phyloP scores from a whole-genome alignment of 257 asterid species.

The Asclepias syriaca region DNA sequence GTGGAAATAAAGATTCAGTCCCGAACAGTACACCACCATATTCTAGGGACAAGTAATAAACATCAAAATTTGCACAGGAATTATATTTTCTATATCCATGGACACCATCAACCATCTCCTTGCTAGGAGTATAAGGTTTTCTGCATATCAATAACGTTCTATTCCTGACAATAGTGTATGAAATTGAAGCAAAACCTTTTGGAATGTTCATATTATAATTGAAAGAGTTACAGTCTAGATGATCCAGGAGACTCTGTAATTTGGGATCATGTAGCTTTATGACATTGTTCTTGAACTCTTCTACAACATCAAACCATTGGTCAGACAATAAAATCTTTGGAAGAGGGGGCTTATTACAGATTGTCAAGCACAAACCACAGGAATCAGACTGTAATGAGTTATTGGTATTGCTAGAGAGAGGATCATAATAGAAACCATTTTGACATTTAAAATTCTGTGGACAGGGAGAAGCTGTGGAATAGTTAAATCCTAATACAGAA shows the following conservation, averaged over 20 bases:
- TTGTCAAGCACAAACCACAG: conserved; percentile 35
- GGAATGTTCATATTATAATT: background rate
- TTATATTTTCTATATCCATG: background rate
- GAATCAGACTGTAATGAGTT: background rate
- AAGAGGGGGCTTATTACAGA: background rate
- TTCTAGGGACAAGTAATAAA: background rate
- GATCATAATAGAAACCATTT: background rate
- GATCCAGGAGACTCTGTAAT: background rate
- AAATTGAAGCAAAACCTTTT: conserved; percentile 16
- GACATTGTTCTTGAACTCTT: background rate
- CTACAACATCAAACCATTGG: background rate
- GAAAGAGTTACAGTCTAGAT: background rate
- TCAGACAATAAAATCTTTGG: conserved; percentile 18
- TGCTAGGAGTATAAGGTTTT: too few species aligned
- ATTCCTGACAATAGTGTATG: conserved; percentile 16
- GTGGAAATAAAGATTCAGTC: background rate
- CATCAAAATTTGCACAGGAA: background rate
- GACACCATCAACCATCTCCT: background rate
- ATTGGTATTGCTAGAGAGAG: conserved; percentile 20
- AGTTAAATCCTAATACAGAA: background rate
- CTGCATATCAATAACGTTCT: conserved; percentile 22
- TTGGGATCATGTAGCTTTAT: background rate
- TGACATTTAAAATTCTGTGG: conserved; percentile 21
- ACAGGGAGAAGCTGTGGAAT: background rate
- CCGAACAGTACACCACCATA: too few species aligned